Base-by-base conservation (phyloP, 2,329 filamentous ascomycete species). In the Calonectria pauciramosa region DNA sequence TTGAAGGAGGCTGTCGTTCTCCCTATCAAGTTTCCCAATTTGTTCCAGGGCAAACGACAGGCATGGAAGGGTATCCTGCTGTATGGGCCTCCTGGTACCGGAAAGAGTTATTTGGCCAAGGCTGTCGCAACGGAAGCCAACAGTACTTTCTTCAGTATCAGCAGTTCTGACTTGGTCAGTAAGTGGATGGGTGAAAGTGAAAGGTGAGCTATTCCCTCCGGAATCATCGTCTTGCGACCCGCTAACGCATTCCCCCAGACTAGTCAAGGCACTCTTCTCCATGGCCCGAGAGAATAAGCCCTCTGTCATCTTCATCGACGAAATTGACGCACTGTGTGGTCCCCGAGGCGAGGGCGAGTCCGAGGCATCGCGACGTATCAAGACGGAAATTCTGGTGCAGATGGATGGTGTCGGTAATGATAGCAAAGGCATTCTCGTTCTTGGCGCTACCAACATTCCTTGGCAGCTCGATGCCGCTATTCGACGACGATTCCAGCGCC, bases 161-260 rank as follows among this genome's bases (percentile, higher is more conserved):
- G 95, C 87, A 98, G 95, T 89, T 98, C 95, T 83, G 97, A 99
- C 84, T 86, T 99, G 85, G 97, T 99, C 75, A 98, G 95, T 85
- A 99, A 99, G 85, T 99, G 97, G 97, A 99, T 99, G 97, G 97
- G 97, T 88, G 97, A 99, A 87, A 97, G 95, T 89, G 97, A 99
- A 92, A 92, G 96, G 95, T 97, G 88, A 75, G 83, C 38, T 23
- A 10, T 64, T 23, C 26, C 41, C 60, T n/a, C 23, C 23, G 23
- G 8, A 28, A 63, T 41, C 14, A 14, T 20, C 7, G 36, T 41
- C 2, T 28, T 28, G 26, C 14, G 34, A 26, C 30, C 34, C 18
- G 14, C 23, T 63, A 41, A 63, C 23, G 14, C 23, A 28, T 41
- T 41, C 23, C 59, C 10, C 28, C 63, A 97, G 96, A 82, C 91